Conservation (phyloP, 768 basidiomycete species). For the Psilocybe tampanensis region DNA sequence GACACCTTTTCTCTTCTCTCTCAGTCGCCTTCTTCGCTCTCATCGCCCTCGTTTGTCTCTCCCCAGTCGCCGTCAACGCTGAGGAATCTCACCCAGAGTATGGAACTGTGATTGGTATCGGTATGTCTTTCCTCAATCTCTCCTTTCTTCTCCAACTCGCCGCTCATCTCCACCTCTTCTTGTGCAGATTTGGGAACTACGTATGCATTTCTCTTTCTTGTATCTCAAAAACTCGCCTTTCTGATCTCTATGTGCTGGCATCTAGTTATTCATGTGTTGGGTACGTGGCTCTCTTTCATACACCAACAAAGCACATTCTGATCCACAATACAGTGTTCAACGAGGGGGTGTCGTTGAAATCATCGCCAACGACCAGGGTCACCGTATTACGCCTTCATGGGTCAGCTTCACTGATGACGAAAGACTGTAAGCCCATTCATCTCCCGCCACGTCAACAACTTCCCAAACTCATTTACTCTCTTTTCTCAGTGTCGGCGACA, state of each 20-base stretch:
- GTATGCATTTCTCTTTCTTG: constrained; percentile 37
- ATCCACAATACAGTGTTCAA: constrained; percentile 58
- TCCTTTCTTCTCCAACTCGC: neutral
- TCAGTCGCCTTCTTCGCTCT: constrained; percentile 63
- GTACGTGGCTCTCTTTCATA: constrained; percentile 44
- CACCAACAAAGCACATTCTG: neutral
- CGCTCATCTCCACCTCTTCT: constrained; percentile 6
- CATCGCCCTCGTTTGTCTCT: constrained; percentile 73
- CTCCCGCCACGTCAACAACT: neutral
- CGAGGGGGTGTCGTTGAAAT: constrained; percentile 87
- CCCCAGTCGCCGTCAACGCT: constrained; percentile 63
- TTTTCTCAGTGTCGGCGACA: constrained; percentile 77
- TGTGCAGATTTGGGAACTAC: constrained; percentile 87
- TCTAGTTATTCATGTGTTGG: constrained; percentile 93
- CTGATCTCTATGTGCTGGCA: constrained; percentile 27
- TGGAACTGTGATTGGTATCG: constrained; percentile 93
- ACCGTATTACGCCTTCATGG: constrained; percentile 91
- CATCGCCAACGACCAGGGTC: constrained; percentile 88
- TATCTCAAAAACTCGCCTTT: neutral
- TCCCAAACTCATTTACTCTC: constrained; percentile 18
- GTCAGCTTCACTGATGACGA: constrained; percentile 81
- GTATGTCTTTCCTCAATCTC: constrained; percentile 47
- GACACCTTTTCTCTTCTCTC: constrained; percentile 57
- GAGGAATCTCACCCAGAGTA: constrained; percentile 75
- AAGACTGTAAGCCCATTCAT: constrained; percentile 53